A percentile compares a stretch with the other conserved stretches of the same genome.
Conservation (phyloP, 202 grass and related monocot genomes). For the Alloteropsis angusta region DNA sequence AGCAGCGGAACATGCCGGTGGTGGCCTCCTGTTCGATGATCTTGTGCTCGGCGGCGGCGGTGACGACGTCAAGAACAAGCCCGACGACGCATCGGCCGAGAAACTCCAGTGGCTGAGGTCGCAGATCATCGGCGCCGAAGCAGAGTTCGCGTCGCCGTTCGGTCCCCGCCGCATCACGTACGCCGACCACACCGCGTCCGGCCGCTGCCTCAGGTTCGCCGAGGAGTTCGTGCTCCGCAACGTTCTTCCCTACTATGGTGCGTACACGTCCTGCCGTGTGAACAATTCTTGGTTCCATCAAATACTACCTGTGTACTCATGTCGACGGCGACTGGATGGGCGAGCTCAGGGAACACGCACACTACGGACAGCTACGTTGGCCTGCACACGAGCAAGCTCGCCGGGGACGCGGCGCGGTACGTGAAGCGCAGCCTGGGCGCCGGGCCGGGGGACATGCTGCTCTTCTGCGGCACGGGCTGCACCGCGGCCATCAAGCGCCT, state of each 20-base stretch:
- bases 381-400: conserved; percentile 40
- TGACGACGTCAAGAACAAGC: not conserved
- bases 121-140: conserved; percentile 46
- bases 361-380: conserved; percentile 63
- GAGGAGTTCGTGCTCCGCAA: conserved; percentile 50
- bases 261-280: not conserved
- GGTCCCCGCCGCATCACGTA: conserved; percentile 48
- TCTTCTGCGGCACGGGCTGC: conserved; percentile 14
- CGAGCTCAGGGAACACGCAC: conserved; percentile 57
- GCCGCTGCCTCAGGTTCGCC: conserved; percentile 38
- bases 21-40: not conserved
- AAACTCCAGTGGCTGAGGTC: conserved; percentile 44
- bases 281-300: not conserved
- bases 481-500: not conserved
- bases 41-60: not conserved
- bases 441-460: not conserved
- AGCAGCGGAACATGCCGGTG: not conserved
- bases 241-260: conserved; percentile 61
- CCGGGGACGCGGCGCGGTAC: conserved; percentile 37
- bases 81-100: not conserved
- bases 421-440: conserved; percentile 44
- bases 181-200: conserved; percentile 62
- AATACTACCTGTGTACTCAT: not conserved
- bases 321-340: not conserved
- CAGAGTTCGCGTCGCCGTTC: conserved; percentile 51